Base-by-base conservation (phyloP, 1,284 basidiomycete genomes). In the Rhodotorula sp. region DNA sequence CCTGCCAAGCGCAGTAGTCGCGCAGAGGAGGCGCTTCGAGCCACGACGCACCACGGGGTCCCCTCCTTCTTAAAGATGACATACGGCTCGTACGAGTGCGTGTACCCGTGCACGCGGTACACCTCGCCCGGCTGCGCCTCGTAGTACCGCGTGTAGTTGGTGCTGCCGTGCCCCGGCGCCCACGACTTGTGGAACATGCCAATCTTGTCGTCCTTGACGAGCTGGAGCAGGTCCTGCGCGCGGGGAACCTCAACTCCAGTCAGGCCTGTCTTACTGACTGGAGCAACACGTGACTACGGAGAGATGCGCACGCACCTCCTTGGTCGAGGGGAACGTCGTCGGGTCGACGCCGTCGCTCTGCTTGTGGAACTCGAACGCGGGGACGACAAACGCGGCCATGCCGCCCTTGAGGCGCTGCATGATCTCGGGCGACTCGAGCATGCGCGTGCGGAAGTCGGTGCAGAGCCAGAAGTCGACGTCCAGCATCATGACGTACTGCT, bases 391-490 rank as follows among this genome's bases (percentile, higher is more conserved):
- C 7, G 88, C 90, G 27, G 86, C 85, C n/a, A 79, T 74, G 7
- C 89, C 90, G 59, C 82, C 83, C 48, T 82, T 81, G 61, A 89
- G 80, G 70, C 82, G 78, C 65, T 77, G 54, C 78, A 80, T 79
- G 62, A 84, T 79, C 57, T 80, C 79, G 56, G 68, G 64, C 62
- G 73, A 76, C 50, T 78, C 80, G 65, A 83, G 82, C 68, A 91
- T 82, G 16, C 86, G 84, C 27, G 79, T 80, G 66, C 90, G 85
- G 80, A 92, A 90, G 81, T 91, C 87, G 62, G 92, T 92, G 79
- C 90, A 92, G 13, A 91, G 81, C 53, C 86, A 89, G 80, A 93
- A 93, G 80, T 93, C 91, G 71, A 92, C 89, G 80, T 93, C 91
- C 65, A 93, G 87, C 88, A 92, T 91, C 88, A 93, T 90, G 64